Evolutionary conservation across 352 stramenopile genomes (phyloP), one percentile per base, ranked within the genome.

Genomic region (Pythium dissotocum): DNA sequence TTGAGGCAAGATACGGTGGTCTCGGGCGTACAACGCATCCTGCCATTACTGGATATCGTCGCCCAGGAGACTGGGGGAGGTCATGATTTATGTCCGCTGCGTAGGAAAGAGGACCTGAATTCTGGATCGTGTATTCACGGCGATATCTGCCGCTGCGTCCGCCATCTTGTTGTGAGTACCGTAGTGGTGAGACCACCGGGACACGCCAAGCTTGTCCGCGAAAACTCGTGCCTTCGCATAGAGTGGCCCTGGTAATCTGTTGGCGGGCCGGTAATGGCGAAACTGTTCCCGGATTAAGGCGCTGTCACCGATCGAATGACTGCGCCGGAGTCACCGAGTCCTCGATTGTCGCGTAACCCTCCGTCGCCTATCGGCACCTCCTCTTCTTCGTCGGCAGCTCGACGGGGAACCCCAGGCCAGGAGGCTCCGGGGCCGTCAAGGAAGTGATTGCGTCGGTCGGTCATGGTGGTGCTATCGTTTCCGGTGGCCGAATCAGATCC

Each of bases 131-230:
- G 26, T 30, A 36, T 67, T 51, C 61, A 67, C 55, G 49, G 61
- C 61, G 3, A 61, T 24, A 21, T 61, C 61, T 21, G 61, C 61
- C 33, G 51, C 61, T 8, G 49, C 49, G 28, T 67, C 49, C 18
- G 36, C 61, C 49, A 67, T 67, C 16, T 67, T 65, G 59, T 65
- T 65, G 59, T 26, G 44, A 1, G 48, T 48, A 0, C 59, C 28
- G 16, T 21, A 26, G n/a, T 65, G 59, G 28, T 67, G 61, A 0
- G 46, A 49, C 61, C 61, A 67, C 35, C 21, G 2, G 7, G 13
- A 5, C 0, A 67, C 51, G 0, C 24, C 18, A 2, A 40, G 6
- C 14, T n/a, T 8, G 18, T 67, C 61, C 6, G 61, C 61, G 10
- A 67, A 51, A 6, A 46, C 9, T 4, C 59, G 14, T 5, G 59